Evolutionary conservation across 1,139 yeast genomes (phyloP), one percentile per base, ranked within the genome.

Genomic region (Zygoascus hellenicus): DNA sequence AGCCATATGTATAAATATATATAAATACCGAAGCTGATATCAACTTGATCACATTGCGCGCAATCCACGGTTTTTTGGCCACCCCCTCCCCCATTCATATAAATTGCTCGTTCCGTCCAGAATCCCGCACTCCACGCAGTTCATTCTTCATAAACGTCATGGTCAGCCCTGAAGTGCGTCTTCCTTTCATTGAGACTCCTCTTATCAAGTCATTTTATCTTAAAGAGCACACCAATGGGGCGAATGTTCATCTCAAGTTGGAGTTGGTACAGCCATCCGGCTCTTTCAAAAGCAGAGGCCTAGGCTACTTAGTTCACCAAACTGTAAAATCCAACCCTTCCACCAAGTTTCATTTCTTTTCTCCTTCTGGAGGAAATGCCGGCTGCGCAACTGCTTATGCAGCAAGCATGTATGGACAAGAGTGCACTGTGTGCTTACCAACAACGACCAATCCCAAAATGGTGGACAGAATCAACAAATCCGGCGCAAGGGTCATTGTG

Each of bases 281-380:
- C 1, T 77, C 84, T 41, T 83, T 83, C 69, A 83, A 83, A 58
- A 70, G 82, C 19, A 69, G 90, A 10, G 71, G 70, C 1, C 57
- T 67, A 11, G 70, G 70, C 10, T 57, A 63, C 49, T 59, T 65
- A 17, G 66, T 67, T 17, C 52, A 60, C 46, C 56, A 59, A 42
- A 60, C 65, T 0, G 51, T 64, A 22, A 33, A 48, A 14, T 53
- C 54, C 1, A 60, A 63, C 3, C 53, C 52, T 14, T 62, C 48
- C 5, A 54, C 58, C 19, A 58, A 62, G 42, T 71, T 77, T 32
- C 75, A 74, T 29, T 80, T 82, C 22, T 78, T 76, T 57, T 74
- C 84, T 2, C 80, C 87, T 11, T 80, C 87, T 16, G 92, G 90
- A n/a, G 90, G 92, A 1, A 83, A 83, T 60, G 92, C 92, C 0